Evolutionary conservation across 495 filamentous ascomycete species (phyloP).

Genomic region (Cenococcum geophilum): DNA sequence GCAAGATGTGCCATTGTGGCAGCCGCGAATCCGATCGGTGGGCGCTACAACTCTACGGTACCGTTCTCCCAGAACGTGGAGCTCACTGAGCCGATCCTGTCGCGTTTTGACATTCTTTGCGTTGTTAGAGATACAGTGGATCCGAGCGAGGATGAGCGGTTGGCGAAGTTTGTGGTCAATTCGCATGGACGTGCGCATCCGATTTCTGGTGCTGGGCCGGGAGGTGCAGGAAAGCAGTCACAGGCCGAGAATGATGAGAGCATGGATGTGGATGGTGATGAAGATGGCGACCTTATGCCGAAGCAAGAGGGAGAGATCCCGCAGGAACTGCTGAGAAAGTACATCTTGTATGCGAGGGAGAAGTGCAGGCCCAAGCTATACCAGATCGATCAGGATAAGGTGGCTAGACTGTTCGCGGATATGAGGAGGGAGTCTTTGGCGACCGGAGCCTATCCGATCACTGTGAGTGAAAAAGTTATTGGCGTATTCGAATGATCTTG

Average conservation of each 20-base stretch:
- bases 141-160: constrained; percentile 85
- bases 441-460: constrained; percentile 96
- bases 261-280: constrained; percentile 56
- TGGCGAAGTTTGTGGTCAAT: constrained; percentile 91
- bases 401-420: constrained; percentile 89
- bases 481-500: not conserved
- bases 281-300: constrained; percentile 30
- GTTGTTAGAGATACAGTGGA: constrained; percentile 98
- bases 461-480: constrained; percentile 53
- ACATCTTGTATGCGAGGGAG: constrained; percentile 93
- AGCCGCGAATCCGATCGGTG: constrained; percentile 93
- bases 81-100: constrained; percentile 93
- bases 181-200: constrained; percentile 90
- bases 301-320: constrained; percentile 67
- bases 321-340: constrained; percentile 90
- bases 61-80: constrained; percentile 95
- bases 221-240: constrained; percentile 14
- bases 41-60: constrained; percentile 93
- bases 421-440: constrained; percentile 89
- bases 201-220: constrained; percentile 44
- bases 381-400: constrained; percentile 97
- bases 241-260: constrained; percentile 43
- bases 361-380: constrained; percentile 87
- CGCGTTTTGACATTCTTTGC: constrained; percentile 97
- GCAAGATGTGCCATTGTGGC: constrained; percentile 97